Base-by-base conservation (phyloP, 208 protist genomes). In the Angomonas ambiguus region DNA sequence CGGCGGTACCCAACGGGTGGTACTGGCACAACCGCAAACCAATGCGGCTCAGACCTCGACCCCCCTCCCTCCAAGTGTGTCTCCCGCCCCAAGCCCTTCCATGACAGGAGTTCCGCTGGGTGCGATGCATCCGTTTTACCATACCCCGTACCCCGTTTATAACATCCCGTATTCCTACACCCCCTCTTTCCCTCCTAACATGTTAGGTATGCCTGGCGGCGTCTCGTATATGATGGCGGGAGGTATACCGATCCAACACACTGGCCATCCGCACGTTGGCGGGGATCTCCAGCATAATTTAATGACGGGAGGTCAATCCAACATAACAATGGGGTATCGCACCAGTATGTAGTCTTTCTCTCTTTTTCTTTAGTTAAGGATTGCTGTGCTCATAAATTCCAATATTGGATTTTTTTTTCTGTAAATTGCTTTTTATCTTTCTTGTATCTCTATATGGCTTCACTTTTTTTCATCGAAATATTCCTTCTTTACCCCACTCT, bases 381-480 rank as follows among this genome's bases (percentile, higher is more conserved):
- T 49, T 63, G 10, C 16, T 45, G 38, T 45, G 38, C 38, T 45
- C 8, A 16, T 45, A n/a, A 16, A 45, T 45, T n/a, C n/a, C n/a
- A n/a, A n/a, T n/a, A n/a, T n/a, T n/a, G n/a, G n/a, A n/a, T n/a
- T n/a, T n/a, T n/a, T n/a, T n/a, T n/a, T n/a, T n/a, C n/a, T n/a
- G n/a, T n/a, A n/a, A n/a, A n/a, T n/a, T n/a, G 51, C 45, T 59
- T 70, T 16, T 58, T 70, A 20, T 73, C 62, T 48, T 33, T 64
- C 48, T 55, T 71, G n/a, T n/a, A n/a, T n/a, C n/a, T n/a, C n/a
- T n/a, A n/a, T n/a, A n/a, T n/a, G n/a, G n/a, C n/a, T n/a, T n/a
- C n/a, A 41, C 22, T 61, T 56, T 18, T 51, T 16, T 65, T 25
- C 53, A 4, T 61, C 24, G 70, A 49, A 57, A 16, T 69, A 3